phyloP scores from a whole-genome alignment of 2,329 filamentous ascomycete genomes.

The Ascochyta viciae-villosae region DNA sequence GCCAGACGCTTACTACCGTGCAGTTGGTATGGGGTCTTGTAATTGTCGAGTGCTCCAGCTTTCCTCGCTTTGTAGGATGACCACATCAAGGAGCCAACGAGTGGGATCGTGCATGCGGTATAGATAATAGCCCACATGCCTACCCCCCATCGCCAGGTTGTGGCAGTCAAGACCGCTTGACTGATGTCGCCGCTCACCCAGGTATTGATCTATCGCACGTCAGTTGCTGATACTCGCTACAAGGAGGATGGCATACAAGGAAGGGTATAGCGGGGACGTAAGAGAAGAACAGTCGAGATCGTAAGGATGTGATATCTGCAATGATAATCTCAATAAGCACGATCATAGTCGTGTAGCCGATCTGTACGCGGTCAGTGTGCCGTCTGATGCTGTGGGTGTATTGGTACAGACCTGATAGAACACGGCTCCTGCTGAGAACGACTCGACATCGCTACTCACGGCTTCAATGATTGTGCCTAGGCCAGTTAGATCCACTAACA shows the following conservation, averaged over 20 bases:
- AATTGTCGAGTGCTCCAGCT: slow-evolving; percentile 56
- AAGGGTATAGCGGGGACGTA: slow-evolving; percentile 19
- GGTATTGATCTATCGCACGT: slow-evolving; percentile 56
- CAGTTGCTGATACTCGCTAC: background rate
- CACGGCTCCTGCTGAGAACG: slow-evolving; percentile 59
- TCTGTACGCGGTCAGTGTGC: background rate
- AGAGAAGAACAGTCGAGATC: slow-evolving; percentile 56
- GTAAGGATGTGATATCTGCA: slow-evolving; percentile 68
- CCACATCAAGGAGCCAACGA: slow-evolving; percentile 60
- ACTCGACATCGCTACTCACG: slow-evolving; percentile 55
- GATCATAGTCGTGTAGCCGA: slow-evolving; percentile 69
- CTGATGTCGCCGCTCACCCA: slow-evolving; percentile 69
- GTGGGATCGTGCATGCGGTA: slow-evolving; percentile 61
- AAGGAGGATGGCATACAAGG: background rate
- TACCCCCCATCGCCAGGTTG: slow-evolving; percentile 66
- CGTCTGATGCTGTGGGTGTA: background rate
- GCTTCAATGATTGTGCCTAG: slow-evolving; percentile 62
- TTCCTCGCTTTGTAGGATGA: slow-evolving; percentile 62
- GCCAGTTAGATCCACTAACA: slow-evolving; percentile 7
- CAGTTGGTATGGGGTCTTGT: slow-evolving; percentile 54
- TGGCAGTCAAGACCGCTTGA: slow-evolving; percentile 56
- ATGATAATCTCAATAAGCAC: slow-evolving; percentile 70
- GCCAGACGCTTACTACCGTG: slow-evolving; percentile 50
- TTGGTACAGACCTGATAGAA: slow-evolving; percentile 29
- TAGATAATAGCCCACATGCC: slow-evolving; percentile 69